Conservation (phyloP, 2,329 filamentous ascomycete species). For the Acrodontium crateriforme region DNA sequence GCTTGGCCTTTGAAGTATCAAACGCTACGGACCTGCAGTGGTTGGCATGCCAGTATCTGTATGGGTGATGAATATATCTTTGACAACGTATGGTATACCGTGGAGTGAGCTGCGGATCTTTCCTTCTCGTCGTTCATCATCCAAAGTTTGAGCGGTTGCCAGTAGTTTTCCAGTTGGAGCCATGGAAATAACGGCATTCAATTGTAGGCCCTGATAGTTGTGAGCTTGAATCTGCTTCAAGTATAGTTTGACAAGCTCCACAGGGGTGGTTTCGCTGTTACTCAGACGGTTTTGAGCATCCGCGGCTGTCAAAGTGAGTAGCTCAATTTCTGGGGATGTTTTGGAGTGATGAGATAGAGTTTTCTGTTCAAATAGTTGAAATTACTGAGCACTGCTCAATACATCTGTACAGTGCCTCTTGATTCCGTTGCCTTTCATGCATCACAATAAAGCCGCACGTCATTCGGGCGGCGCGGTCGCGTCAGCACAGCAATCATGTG, state of each 20-base stretch:
- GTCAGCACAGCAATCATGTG: no score
- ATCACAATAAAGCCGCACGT: no score
- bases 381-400: no score
- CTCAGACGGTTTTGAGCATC: constrained; percentile 1
- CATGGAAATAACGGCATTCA: constrained; percentile 25
- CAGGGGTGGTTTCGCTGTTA: constrained; percentile 1
- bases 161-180: constrained; percentile 25
- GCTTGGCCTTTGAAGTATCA: constrained; percentile 24
- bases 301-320: constrained; percentile 4
- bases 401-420: no score
- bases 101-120: constrained; percentile 26
- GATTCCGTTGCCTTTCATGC: no score
- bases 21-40: constrained; percentile 24
- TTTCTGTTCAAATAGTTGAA: no score
- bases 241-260: constrained; percentile 3
- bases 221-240: constrained; percentile 5
- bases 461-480: no score
- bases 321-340: no score
- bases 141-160: constrained; percentile 24
- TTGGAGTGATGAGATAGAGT: no score
- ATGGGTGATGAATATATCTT: constrained; percentile 29
- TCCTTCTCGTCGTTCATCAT: constrained; percentile 25
- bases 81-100: constrained; percentile 29
- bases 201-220: constrained; percentile 6
- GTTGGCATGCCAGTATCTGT: constrained; percentile 26